Conservation (phyloP, 2,329 filamentous ascomycete genomes). For the Pseudodiploospora longispora region DNA sequence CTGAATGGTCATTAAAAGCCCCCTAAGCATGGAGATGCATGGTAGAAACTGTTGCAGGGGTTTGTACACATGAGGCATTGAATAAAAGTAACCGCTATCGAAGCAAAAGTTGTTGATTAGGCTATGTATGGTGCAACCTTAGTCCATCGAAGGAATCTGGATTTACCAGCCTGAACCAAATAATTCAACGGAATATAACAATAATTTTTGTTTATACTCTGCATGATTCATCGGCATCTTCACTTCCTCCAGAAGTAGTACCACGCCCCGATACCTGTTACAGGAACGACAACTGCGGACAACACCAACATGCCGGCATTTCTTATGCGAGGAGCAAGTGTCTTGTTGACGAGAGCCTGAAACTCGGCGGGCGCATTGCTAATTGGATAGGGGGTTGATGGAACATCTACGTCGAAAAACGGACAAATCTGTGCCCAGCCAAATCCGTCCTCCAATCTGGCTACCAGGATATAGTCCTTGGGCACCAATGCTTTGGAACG, state of each 20-base stretch:
- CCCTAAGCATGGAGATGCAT: too few species aligned
- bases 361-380: slow-evolving; percentile 5
- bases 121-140: too few species aligned
- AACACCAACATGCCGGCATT: background rate
- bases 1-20: too few species aligned
- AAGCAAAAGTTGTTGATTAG: too few species aligned
- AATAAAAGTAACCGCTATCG: too few species aligned
- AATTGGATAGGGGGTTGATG: slow-evolving; percentile 10
- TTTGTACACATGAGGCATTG: too few species aligned
- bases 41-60: too few species aligned
- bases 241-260: background rate
- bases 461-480: slow-evolving; percentile 18
- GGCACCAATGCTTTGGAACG: slow-evolving; percentile 18
- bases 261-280: background rate
- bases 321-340: background rate
- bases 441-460: slow-evolving; percentile 25
- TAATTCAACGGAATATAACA: too few species aligned
- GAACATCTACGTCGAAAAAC: slow-evolving; percentile 21
- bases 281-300: slow-evolving; percentile 1
- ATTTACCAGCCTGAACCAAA: too few species aligned
- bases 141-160: too few species aligned
- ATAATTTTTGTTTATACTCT: too few species aligned
- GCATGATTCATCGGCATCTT: background rate
- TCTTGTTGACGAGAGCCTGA: background rate
- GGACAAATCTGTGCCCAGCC: slow-evolving; percentile 29